Evolutionary conservation across 208 protist genomes (phyloP).

Genomic region (Eutreptiella sp.): DNA sequence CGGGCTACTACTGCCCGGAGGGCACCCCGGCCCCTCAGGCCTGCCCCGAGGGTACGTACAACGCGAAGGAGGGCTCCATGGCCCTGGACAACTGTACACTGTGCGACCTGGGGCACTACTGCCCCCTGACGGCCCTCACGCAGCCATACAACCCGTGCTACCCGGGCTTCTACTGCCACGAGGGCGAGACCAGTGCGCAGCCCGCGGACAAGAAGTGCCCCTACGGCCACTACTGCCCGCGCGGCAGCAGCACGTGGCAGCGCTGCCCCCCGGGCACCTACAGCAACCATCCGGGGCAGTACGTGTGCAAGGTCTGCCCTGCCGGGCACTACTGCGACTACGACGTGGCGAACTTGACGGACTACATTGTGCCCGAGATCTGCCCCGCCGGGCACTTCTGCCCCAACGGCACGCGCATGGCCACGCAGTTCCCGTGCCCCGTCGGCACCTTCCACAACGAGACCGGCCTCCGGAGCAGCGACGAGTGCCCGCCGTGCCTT

Average conservation of each 20-base stretch:
- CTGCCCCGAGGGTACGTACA: constrained; percentile 16
- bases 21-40: constrained; percentile 7
- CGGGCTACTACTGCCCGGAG: constrained; percentile 39
- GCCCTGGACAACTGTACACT: constrained; percentile 6
- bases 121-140: constrained; percentile 22
- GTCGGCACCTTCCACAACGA: constrained; percentile 10
- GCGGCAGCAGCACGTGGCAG: background rate
- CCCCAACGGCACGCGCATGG: constrained; percentile 14
- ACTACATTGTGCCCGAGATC: background rate
- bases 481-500: constrained; percentile 23
- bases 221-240: constrained; percentile 28
- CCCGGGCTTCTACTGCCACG: constrained; percentile 33
- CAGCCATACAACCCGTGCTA: constrained; percentile 20
- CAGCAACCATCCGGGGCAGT: constrained; percentile 12
- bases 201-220: constrained; percentile 10
- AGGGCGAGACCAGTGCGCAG: constrained; percentile 7
- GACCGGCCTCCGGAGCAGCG: background rate
- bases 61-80: background rate
- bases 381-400: constrained; percentile 43
- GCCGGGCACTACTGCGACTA: background rate
- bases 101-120: constrained; percentile 31
- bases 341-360: background rate
- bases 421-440: constrained; percentile 21
- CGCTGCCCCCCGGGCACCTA: constrained; percentile 28
- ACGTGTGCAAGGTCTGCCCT: constrained; percentile 11